A percentile compares a stretch with the other conserved stretches of the same genome.
These are phyloP conservation scores for Pelargonium citronellum DNA, from an alignment of 441 rosid genomes.

Conservation along the genomic window DNA sequence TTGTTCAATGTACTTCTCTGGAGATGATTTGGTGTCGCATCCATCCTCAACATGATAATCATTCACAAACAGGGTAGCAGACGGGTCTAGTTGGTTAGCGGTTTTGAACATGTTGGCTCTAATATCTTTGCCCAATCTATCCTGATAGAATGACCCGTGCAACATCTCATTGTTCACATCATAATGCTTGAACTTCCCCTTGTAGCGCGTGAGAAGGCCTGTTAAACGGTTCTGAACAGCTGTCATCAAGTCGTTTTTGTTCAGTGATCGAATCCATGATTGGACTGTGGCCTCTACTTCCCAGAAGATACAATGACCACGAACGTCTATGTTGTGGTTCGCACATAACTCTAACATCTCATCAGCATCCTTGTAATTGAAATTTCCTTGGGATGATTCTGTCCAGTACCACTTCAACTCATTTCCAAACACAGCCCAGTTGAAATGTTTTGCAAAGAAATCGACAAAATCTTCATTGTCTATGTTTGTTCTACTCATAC, in stretches of 20 bases:
- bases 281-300: slow-evolving; percentile 75
- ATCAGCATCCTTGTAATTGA: slow-evolving; percentile 83
- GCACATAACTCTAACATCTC: slow-evolving; percentile 67
- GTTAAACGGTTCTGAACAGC: slow-evolving; percentile 69
- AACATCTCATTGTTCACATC: slow-evolving; percentile 95
- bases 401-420: slow-evolving; percentile 93
- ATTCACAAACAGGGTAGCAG: slow-evolving; percentile 68
- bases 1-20: slow-evolving; percentile 57
- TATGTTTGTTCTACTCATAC: slow-evolving; percentile 62
- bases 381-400: slow-evolving; percentile 62
- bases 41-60: slow-evolving; percentile 89
- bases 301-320: slow-evolving; percentile 94
- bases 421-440: slow-evolving; percentile 90
- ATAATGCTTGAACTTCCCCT: slow-evolving; percentile 75
- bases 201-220: slow-evolving; percentile 60
- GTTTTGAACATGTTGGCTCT: slow-evolving; percentile 67
- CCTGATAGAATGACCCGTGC: slow-evolving; percentile 85
- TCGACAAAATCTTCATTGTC: slow-evolving; percentile 83
- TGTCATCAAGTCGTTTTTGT: slow-evolving; percentile 41
- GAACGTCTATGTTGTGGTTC: slow-evolving; percentile 42
- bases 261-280: slow-evolving; percentile 59
- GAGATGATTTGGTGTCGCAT: slow-evolving; percentile 52
- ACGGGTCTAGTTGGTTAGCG: slow-evolving; percentile 67
- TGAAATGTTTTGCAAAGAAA: slow-evolving; percentile 68
- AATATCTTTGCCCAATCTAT: slow-evolving; percentile 53